Base-by-base conservation (phyloP, 148 eudicot species). In the Nyssa sinensis region DNA sequence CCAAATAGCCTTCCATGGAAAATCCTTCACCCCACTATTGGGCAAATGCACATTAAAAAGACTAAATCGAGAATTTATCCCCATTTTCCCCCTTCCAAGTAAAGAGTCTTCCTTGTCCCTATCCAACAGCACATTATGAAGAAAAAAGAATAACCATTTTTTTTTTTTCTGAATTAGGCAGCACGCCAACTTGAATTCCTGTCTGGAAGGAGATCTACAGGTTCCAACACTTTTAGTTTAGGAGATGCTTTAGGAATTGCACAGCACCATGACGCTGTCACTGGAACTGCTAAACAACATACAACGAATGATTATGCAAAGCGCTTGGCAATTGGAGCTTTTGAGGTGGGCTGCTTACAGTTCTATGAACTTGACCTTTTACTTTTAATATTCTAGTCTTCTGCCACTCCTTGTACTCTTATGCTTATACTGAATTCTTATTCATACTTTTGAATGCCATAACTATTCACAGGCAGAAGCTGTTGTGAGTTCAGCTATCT, bases 251-350 rank as follows among this genome's bases (percentile, higher is more conserved):
- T 93, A 78, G 98, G 90, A 60, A 79, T 87, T 70, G 93, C 89
- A 35, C 98, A 91, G 75, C 98, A 93, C 83, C 98, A 91, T 73
- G 98, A 93, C 76, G 97, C 97, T 67, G 64, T 89, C 70, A 81
- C 83, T 72, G 98, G 98, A 71, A 93, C 98, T 44, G 91, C 98
- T 76, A 82, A 81, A 80, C 94, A 89, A 76, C 93, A 91, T 71
- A 82, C 89, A 2, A 93, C 97, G 33, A 44, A 91, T 74, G 97
- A 93, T 87, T 91, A 93, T 62, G 79, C 71, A 29, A 88, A 86
- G 74, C 94, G 97, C 80, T 82, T 93, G 71, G 91, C 93, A 57
- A 83, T 78, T 69, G 97, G 98, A 62, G 87, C 93, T 59, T 78
- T 84, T 61, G 90, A 93, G 97, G 98, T 93, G 67, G 17, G 70